Evolutionary conservation across 176 grass and related monocot genomes (phyloP).

Genomic region (Pharus latifolius): DNA sequence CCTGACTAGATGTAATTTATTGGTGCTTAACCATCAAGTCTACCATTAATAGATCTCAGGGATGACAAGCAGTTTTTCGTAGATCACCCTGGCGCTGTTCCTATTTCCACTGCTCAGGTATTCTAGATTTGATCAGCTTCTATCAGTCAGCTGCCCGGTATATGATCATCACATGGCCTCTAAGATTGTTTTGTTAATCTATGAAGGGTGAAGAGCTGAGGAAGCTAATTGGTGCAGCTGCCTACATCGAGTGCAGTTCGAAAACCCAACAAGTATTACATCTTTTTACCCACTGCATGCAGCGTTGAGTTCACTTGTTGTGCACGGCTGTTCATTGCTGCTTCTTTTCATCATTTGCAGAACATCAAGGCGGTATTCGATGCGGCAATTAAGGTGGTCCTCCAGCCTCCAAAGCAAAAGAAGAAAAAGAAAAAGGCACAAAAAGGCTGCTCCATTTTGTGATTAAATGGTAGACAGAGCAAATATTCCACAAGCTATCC

Average conservation of each 20-base stretch:
- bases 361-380: slow-evolving; percentile 80
- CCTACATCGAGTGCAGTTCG: slow-evolving; percentile 69
- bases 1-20: background rate
- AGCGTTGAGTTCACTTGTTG: background rate
- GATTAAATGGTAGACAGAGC: slow-evolving; percentile 18
- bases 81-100: slow-evolving; percentile 41
- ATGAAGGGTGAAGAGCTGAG: slow-evolving; percentile 64
- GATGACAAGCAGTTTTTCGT: slow-evolving; percentile 42
- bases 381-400: slow-evolving; percentile 73
- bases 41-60: slow-evolving; percentile 28
- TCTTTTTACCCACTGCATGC: background rate
- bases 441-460: slow-evolving; percentile 66
- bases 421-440: slow-evolving; percentile 54
- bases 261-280: slow-evolving; percentile 69
- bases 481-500: background rate
- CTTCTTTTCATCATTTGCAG: slow-evolving; percentile 22
- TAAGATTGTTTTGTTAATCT: background rate
- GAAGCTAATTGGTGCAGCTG: slow-evolving; percentile 55
- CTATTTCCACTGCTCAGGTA: slow-evolving; percentile 41
- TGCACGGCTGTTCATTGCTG: slow-evolving; percentile 9
- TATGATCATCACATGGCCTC: background rate
- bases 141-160: background rate
- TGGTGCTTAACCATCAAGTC: background rate
- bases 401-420: slow-evolving; percentile 73
- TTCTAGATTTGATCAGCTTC: background rate